phyloP scores from a whole-genome alignment of 495 filamentous ascomycete genomes.

The Neurospora sp. region DNA sequence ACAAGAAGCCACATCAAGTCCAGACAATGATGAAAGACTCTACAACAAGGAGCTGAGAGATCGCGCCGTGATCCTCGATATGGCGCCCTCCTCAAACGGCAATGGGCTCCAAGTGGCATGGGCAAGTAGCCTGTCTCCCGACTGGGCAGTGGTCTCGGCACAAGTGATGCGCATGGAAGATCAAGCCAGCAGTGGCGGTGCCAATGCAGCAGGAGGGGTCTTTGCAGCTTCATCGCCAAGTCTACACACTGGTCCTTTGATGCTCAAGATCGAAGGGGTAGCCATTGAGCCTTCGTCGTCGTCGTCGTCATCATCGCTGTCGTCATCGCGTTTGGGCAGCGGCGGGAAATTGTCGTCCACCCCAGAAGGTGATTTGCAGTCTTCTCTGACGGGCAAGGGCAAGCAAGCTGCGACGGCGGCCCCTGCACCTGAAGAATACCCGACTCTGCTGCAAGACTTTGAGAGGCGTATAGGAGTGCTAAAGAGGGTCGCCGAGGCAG shows the following conservation, averaged over 20 bases:
- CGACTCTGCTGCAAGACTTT: slow-evolving; percentile 56
- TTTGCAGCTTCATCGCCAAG: background rate
- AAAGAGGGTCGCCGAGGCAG: slow-evolving; percentile 36
- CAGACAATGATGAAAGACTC: background rate
- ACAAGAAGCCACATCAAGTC: slow-evolving; percentile 6
- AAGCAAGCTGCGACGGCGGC: slow-evolving; percentile 17
- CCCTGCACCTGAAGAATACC: slow-evolving; percentile 27
- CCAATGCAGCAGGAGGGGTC: slow-evolving; percentile 12
- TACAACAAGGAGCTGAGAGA: slow-evolving; percentile 20
- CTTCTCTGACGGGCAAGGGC: slow-evolving; percentile 12
- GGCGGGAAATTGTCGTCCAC: slow-evolving; percentile 15
- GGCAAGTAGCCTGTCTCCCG: slow-evolving; percentile 35
- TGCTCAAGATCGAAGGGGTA: slow-evolving; percentile 59
- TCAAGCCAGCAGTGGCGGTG: slow-evolving; percentile 8
- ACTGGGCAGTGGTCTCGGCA: slow-evolving; percentile 36
- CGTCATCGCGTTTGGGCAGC: background rate
- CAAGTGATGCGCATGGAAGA: slow-evolving; percentile 32
- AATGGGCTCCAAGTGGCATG: slow-evolving; percentile 31
- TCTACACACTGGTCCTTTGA: slow-evolving; percentile 29
- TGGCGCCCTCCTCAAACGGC: slow-evolving; percentile 41
- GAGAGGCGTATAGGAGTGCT: slow-evolving; percentile 50
- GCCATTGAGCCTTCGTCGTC: slow-evolving; percentile 22
- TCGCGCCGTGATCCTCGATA: slow-evolving; percentile 47
- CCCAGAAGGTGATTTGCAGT: slow-evolving; percentile 17
- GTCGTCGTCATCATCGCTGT: background rate